Percentiles rank a stretch among this genome's conserved stretches.
phyloP scores from a whole-genome alignment of 2,329 filamentous ascomycete genomes.

The Aureobasidium sp. region DNA sequence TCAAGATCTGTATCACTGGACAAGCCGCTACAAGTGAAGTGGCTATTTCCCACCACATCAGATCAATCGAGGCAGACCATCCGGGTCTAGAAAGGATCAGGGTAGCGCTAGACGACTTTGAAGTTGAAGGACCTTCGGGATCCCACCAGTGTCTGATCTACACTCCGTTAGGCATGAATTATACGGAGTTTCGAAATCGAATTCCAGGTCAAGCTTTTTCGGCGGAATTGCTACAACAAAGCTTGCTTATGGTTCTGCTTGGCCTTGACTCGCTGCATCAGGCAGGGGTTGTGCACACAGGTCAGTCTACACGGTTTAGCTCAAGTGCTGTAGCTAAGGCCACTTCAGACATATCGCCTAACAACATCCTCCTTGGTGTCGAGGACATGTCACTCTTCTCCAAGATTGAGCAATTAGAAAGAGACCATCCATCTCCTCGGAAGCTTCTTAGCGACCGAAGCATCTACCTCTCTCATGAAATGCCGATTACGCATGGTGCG shows the following conservation, averaged over 20 bases:
- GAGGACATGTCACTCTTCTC: conserved; percentile 24
- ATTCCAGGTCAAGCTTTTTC: conserved; percentile 22
- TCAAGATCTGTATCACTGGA: conserved; percentile 41
- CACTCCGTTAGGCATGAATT: conserved; percentile 43
- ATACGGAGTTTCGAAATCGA: conserved; percentile 39
- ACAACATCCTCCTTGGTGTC: conserved; percentile 33
- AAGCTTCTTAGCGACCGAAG: conserved; percentile 34
- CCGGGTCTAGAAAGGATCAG: conserved; percentile 37
- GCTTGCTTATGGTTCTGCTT: conserved; percentile 27
- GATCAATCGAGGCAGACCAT: conserved; percentile 29
- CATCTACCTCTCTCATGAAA: conserved; percentile 32
- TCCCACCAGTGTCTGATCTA: conserved; percentile 41
- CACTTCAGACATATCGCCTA: conserved; percentile 31
- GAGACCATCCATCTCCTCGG: conserved; percentile 23
- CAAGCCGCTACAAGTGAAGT: conserved; percentile 37
- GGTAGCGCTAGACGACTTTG: conserved; percentile 41
- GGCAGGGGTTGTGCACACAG: conserved; percentile 35
- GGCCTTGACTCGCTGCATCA: conserved; percentile 33
- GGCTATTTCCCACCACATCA: conserved; percentile 34
- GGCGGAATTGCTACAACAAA: conserved; percentile 16
- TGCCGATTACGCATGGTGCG: conserved; percentile 27
- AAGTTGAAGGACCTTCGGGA: conserved; percentile 34
- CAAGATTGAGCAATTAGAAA: conserved; percentile 7
- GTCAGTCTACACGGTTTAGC: too few species aligned
- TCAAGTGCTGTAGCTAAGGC: conserved; percentile 4